Base-by-base conservation (phyloP, 2,329 filamentous ascomycete genomes). In the Penicillium freii region DNA sequence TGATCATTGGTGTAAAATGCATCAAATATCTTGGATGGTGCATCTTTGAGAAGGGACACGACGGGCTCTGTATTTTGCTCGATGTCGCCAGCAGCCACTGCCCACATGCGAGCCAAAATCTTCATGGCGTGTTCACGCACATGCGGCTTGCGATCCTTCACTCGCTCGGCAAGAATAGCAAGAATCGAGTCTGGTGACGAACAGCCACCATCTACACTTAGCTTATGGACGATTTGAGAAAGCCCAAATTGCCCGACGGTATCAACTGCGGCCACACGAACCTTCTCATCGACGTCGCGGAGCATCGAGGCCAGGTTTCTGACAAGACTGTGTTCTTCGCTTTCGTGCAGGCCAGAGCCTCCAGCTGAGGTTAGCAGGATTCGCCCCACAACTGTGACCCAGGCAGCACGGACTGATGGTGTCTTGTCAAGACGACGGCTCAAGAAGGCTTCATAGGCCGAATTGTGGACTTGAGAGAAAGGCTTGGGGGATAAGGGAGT, bases 341-440 rank as follows among this genome's bases (percentile, higher is more conserved):
- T 88, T 7, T 88, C 83, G 67, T 90, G 92, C 40, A 97, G 80
- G 0, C 93, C 93, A 63, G 94, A 93, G 25, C 91, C 91, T 46
- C 93, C 93, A 25, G 91, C 93, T 25, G 90, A 93, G 0, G 94
- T 97, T n/a, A 89, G 84, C 9, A 99, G 77, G 54, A 99, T 96
- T 63, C 92, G 85, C 6, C 92, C 92, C 38, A 89, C 86, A 11
- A 88, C 89, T 0, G 88, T 90, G 1, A 89, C 89, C 93, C 93
- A 99, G 2, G 89, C 89, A 6, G 90, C 85, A 60, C 94, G 87
- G 51, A 99, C 92, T 10, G 87, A 80, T 1, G 89, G 81, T 2
- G 88, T 89, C 73, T 94, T 97, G 75, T 99, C 94, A 54, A 93
- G 90, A 62, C 86, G 88, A 63, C 95, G 86, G 56, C 89, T 88